phyloP scores from a whole-genome alignment of 2,329 filamentous ascomycete genomes.

The Neopestalotiopsis rosae region DNA sequence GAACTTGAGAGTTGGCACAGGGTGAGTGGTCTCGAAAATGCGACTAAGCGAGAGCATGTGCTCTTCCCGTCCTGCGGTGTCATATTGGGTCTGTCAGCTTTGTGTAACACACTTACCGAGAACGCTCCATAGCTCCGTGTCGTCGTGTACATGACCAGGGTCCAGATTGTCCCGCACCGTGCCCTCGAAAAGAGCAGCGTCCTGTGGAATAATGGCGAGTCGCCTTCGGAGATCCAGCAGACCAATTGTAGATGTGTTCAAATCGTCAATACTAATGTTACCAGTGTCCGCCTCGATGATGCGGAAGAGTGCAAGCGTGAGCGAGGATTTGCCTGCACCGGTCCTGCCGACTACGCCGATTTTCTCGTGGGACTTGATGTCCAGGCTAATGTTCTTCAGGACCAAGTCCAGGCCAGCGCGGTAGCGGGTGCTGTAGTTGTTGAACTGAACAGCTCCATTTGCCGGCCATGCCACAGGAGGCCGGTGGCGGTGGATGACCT shows the following conservation, averaged over 20 bases:
- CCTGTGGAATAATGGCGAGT: slow-evolving; percentile 96
- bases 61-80: slow-evolving; percentile 28
- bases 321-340: slow-evolving; percentile 92
- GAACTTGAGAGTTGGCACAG: slow-evolving; percentile 25
- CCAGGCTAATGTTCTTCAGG: slow-evolving; percentile 87
- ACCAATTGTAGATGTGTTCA: slow-evolving; percentile 91
- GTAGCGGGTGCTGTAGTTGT: slow-evolving; percentile 94
- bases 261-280: slow-evolving; percentile 83
- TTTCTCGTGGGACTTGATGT: slow-evolving; percentile 96
- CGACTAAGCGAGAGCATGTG: slow-evolving; percentile 27
- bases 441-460: slow-evolving; percentile 85
- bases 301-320: slow-evolving; percentile 91
- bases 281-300: slow-evolving; percentile 89
- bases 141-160: slow-evolving; percentile 92
- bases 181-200: slow-evolving; percentile 94
- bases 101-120: slow-evolving; percentile 67
- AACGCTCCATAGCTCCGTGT: slow-evolving; percentile 96
- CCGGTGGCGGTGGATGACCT: slow-evolving; percentile 86
- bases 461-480: slow-evolving; percentile 92
- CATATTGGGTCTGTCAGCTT: slow-evolving; percentile 26
- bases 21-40: slow-evolving; percentile 24
- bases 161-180: slow-evolving; percentile 94
- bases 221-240: slow-evolving; percentile 86
- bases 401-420: slow-evolving; percentile 89
- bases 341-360: slow-evolving; percentile 97